Percentiles rank a stretch among this genome's conserved stretches.
Evolutionary conservation across 176 grass and related monocot species (phyloP).

Genomic region (Paspalum notatum): DNA sequence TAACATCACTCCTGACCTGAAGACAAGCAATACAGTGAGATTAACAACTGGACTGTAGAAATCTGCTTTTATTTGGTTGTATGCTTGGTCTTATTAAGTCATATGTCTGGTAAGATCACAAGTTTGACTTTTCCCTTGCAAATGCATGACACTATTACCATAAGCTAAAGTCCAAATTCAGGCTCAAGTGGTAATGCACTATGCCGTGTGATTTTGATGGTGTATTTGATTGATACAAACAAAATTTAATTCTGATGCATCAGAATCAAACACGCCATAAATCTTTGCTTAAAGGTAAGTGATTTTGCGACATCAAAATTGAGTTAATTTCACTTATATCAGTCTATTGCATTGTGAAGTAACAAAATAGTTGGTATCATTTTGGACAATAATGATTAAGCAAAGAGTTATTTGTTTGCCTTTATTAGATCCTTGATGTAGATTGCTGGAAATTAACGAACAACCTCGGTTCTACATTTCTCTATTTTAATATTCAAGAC

Average conservation of each 20-base stretch:
- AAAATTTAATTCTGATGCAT: background rate
- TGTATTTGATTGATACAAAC: no score
- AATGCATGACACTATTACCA: background rate
- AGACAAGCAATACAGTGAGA: conserved; percentile 20
- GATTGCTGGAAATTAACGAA: conserved; percentile 3
- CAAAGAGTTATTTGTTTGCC: background rate
- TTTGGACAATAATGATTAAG: background rate
- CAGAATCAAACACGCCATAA: background rate
- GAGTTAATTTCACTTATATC: background rate
- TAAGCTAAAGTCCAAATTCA: background rate
- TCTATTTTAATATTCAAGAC: background rate
- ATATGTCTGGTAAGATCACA: background rate
- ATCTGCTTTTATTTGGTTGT: background rate
- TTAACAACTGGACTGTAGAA: conserved; percentile 31
- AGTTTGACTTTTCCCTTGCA: background rate
- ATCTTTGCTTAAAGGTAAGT: background rate
- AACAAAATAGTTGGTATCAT: conserved; percentile 2
- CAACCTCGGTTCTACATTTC: background rate
- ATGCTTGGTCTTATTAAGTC: background rate
- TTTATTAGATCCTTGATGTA: conserved; percentile 1
- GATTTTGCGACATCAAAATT: background rate
- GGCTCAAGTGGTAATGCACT: background rate
- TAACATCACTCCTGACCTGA: conserved; percentile 95
- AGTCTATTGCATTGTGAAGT: background rate
- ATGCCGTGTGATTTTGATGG: background rate